Percentiles rank a stretch among this genome's conserved stretches.
Conservation (phyloP, 306 rosid species). For the Vigna nakashimae region DNA sequence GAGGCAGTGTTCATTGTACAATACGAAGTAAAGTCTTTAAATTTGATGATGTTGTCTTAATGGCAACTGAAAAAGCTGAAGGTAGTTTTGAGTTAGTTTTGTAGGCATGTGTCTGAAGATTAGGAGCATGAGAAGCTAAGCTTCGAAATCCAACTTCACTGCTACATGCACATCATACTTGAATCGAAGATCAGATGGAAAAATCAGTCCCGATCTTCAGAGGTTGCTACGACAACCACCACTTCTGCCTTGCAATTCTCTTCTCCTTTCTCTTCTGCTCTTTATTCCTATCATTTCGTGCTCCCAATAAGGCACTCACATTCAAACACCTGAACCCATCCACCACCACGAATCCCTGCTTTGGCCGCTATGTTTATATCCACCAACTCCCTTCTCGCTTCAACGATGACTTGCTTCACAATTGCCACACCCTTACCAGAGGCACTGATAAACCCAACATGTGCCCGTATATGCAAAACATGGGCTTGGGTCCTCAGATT, state of each 20-base stretch:
- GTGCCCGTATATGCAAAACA: slow-evolving; percentile 72
- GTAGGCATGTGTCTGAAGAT: no score
- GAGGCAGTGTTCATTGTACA: not conserved
- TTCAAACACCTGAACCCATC: slow-evolving; percentile 31
- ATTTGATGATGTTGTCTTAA: not conserved
- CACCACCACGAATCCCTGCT: slow-evolving; percentile 53
- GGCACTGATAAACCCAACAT: slow-evolving; percentile 74
- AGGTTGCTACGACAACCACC: slow-evolving; percentile 49
- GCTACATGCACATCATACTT: no score
- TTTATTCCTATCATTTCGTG: slow-evolving; percentile 43
- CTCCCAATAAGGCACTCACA: slow-evolving; percentile 35
- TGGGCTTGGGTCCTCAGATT: slow-evolving; percentile 70
- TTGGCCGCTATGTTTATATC: slow-evolving; percentile 64
- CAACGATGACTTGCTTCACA: slow-evolving; percentile 58
- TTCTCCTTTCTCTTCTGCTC: slow-evolving; percentile 53
- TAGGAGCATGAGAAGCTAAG: no score
- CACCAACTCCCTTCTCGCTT: slow-evolving; percentile 71
- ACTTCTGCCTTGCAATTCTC: slow-evolving; percentile 56
- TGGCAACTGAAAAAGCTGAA: not conserved
- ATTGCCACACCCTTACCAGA: slow-evolving; percentile 69
- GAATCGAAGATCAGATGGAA: slow-evolving; percentile 45
- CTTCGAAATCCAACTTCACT: no score
- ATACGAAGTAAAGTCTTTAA: not conserved
- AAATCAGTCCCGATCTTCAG: slow-evolving; percentile 16
- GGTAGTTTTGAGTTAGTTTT: not conserved